Evolutionary conservation across 495 filamentous ascomycete species (phyloP), one percentile per base, ranked within the genome.

Genomic region (Lichina pygmaea): DNA sequence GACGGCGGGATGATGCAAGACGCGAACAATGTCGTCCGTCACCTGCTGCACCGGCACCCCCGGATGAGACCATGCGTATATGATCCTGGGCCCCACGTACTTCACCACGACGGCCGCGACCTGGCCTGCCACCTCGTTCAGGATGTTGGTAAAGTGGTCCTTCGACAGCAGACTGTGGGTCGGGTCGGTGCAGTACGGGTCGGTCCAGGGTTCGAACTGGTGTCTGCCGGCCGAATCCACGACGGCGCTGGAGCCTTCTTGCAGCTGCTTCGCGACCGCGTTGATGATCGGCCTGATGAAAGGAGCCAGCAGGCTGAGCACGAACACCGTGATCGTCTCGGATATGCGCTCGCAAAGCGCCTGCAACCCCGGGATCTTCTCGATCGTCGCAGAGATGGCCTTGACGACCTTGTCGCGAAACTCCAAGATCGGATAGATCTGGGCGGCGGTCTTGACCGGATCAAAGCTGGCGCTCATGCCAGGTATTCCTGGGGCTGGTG

Each of bases 81-180:
- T 12, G 44, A 49, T 17, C n/a, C 48, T 43, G 6, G 48, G 48
- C 6, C 34, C 48, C 16, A 47, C 48, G 44, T 49, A 49, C n/a
- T 17, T 11, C 11, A 49, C 13, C n/a, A 46, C 41, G 24, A 44
- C 48, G 41, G 48, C 36, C 6, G 48, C 48, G 17, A 49, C 45
- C n/a, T 47, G 48, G 8, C 48, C 48, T 31, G 48, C 48, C 10
- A 44, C 43, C 12, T 49, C 44, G 45, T 49, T 49, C 6, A 49
- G 48, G 30, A 48, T 46, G 45, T 49, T 49, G 33, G 33, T 40
- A 17, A 49, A 49, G 57, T 97, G 89, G 53, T 97, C 89, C 60
- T 95, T 94, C 47, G 81, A 86, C 6, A 95, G 70, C 61, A 95
- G 72, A 9, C 81, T 89, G 64, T 94, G 89, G 4, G 89, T 97